Percentiles rank a stretch among this genome's conserved stretches.
These are phyloP conservation scores for Cercophora scortea DNA, from an alignment of 495 filamentous ascomycete species.

Conservation along the genomic window DNA sequence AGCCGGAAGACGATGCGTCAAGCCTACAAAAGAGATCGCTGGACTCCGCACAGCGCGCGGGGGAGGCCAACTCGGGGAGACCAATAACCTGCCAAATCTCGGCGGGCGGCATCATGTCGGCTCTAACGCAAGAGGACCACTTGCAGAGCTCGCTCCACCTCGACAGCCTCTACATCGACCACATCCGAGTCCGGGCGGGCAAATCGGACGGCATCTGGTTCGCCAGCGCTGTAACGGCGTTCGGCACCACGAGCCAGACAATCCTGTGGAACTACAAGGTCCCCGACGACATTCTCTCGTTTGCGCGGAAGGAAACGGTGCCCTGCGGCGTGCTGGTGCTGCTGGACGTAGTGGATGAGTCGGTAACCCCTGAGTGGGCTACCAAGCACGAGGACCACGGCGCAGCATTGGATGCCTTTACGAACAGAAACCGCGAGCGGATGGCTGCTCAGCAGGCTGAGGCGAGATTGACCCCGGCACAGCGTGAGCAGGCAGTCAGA, in stretches of 20 bases:
- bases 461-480: constrained; percentile 33
- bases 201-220: constrained; percentile 49
- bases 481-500: constrained; percentile 33
- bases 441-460: constrained; percentile 36
- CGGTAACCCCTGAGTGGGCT: constrained; percentile 50
- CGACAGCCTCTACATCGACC: constrained; percentile 33
- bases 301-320: constrained; percentile 45
- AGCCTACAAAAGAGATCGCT: constrained; percentile 23
- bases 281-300: constrained; percentile 42
- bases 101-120: constrained; percentile 29
- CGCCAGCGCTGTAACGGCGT: constrained; percentile 45
- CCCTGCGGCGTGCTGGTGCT: constrained; percentile 57
- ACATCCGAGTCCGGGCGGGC: constrained; percentile 23
- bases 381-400: constrained; percentile 32
- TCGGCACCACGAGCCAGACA: constrained; percentile 42
- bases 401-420: constrained; percentile 30
- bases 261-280: constrained; percentile 56
- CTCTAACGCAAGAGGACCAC: constrained; percentile 25
- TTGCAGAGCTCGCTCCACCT: constrained; percentile 19
- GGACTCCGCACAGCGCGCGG: constrained; percentile 26
- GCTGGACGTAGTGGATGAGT: constrained; percentile 41
- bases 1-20: constrained; percentile 3
- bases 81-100: constrained; percentile 41
- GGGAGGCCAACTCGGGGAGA: constrained; percentile 9
- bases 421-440: constrained; percentile 29